Base-by-base conservation (phyloP, 2,329 filamentous ascomycete species). In the Fusarium sacchari region DNA sequence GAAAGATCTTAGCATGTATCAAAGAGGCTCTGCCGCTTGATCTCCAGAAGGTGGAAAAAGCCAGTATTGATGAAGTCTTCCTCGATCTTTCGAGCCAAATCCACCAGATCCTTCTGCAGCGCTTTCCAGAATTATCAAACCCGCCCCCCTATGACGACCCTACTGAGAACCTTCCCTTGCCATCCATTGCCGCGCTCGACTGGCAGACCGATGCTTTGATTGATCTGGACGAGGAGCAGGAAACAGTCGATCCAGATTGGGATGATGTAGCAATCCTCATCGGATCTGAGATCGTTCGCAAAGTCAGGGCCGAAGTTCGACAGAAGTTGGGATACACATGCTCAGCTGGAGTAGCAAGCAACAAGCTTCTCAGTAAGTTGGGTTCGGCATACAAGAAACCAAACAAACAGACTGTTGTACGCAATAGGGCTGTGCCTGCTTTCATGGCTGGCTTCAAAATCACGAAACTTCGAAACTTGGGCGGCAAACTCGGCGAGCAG, bases 321-420 rank as follows among this genome's bases (percentile, higher is more conserved):
- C 87, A 92, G 50, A 87, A 88, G 72, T 84, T 98, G 59, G 89
- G 91, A 60, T 99, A 98, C 80, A 98, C 96, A 8, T 98, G 95
- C 82, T 97, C 96, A 12, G 96, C 91, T 2, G 96, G 96, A 12
- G 86, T 99, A 72, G 93, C 95, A 36, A 89, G 89, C 73, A 99
- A 98, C 85, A 99, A 98, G 83, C 94, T 98, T 89, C 86, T 99
- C 68, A 94, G 95, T 70, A 99, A 99, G 84, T 85, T 99, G 64
- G 96, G 96, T 36, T 97, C 94, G 30, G 94, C 90, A 12, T 91
- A 95, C 84, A 95, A 94, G 83, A 99, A 99, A 82, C 96, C 96
- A 39, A 96, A 98, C 79, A 90, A 93, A 75, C 96, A 99, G 83
- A 98, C 96, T 0, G 90, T 98, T n/a, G 91, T 99, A 55, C 92